phyloP scores from a whole-genome alignment of 2,329 filamentous ascomycete species.

The Cercospora sp. region DNA sequence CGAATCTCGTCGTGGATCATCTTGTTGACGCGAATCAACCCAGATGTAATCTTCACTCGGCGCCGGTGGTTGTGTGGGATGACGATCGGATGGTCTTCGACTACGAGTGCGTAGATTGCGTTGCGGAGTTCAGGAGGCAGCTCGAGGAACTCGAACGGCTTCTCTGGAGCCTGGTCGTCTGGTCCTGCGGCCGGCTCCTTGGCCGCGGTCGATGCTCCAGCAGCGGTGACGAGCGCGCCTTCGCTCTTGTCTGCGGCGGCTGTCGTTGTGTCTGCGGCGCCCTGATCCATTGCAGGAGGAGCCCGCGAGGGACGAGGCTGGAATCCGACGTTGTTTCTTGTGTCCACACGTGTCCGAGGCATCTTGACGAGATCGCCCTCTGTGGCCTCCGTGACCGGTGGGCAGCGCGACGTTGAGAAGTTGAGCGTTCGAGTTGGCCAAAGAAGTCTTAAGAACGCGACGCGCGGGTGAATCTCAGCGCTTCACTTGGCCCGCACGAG shows the following conservation, averaged over 20 bases:
- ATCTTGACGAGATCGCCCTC: too few species aligned
- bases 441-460: neutral
- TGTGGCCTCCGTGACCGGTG: neutral
- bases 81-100: neutral
- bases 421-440: neutral
- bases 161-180: neutral
- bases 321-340: neutral
- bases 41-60: neutral
- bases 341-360: too few species aligned
- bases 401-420: neutral
- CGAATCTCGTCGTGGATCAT: constrained; percentile 6
- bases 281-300: neutral
- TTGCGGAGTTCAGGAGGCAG: constrained; percentile 4
- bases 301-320: neutral
- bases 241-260: neutral
- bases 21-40: constrained; percentile 6
- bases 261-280: neutral
- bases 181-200: neutral
- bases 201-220: neutral
- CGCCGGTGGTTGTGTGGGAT: neutral
- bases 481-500: neutral
- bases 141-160: constrained; percentile 4
- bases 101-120: neutral
- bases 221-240: neutral
- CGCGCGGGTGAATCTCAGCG: neutral